A percentile compares a stretch with the other conserved stretches of the same genome.
phyloP scores from a whole-genome alignment of 2,329 filamentous ascomycete genomes.

The Talaromyces sp. region DNA sequence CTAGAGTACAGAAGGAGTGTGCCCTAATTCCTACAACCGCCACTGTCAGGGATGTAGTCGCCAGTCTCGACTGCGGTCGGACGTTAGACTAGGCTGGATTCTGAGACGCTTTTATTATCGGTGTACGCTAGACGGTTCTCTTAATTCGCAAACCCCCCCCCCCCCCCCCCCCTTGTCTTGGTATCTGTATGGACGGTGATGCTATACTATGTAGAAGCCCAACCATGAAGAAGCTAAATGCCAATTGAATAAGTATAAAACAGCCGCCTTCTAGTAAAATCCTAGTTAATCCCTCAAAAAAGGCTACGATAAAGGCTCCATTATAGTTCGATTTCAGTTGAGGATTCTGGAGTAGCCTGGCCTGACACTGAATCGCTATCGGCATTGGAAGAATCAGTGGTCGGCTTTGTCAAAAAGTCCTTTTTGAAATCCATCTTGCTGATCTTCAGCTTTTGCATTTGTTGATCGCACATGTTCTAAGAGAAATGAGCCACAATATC shows the following conservation, averaged over 20 bases:
- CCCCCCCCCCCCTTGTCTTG: background rate
- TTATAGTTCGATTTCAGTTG: background rate
- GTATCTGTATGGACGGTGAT: background rate
- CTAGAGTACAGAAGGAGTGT: background rate
- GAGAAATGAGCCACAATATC: background rate
- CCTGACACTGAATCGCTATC: background rate
- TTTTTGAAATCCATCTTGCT: slow-evolving; percentile 15
- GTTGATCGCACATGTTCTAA: slow-evolving; percentile 24
- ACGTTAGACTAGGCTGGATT: background rate
- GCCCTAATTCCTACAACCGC: background rate
- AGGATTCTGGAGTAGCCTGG: background rate
- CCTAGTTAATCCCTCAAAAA: background rate
- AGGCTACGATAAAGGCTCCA: background rate
- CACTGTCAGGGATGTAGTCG: background rate
- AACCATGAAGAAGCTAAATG: too few species aligned
- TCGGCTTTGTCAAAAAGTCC: background rate
- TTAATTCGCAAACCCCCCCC: background rate
- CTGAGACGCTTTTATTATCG: background rate
- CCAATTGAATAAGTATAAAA: too few species aligned
- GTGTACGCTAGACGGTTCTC: background rate
- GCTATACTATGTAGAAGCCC: background rate
- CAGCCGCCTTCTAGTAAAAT: too few species aligned
- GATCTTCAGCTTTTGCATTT: slow-evolving; percentile 31
- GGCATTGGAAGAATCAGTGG: background rate
- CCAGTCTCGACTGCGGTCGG: background rate